Evolutionary conservation across 306 rosid genomes (phyloP), one percentile per base, ranked within the genome.

Genomic region (Prunus davidiana): DNA sequence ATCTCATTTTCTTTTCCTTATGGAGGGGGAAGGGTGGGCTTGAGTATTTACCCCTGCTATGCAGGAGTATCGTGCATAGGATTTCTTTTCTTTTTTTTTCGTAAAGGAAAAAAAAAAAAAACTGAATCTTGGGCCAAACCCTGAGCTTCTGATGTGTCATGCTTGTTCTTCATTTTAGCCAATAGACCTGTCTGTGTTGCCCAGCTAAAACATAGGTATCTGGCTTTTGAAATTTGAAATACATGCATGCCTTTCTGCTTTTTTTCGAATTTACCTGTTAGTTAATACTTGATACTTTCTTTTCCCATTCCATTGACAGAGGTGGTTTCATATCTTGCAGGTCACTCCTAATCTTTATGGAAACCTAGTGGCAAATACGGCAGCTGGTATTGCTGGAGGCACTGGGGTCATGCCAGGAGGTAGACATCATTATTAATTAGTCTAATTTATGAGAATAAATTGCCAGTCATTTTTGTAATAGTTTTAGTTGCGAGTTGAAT

Each of bases 401-500:
- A 94, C 98, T 5, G 98, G 98, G 61, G 95, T 94, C 85, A 94
- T 94, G 98, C 98, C 97, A 0, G 98, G 97, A 88, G 98, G 98
- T 93, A 87, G 50, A 41, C 32, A 45, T 45, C 7, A 3, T 24
- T 64, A 11, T 25, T 24, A 49, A 61, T 9, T 67, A 28, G 14
- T 54, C 2, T 52, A 15, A 18, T 78, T 56, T 14, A 41, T 43
- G 45, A 9, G 8, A 49, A 16, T 8, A 24, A 45, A 24, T 19
- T 28, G 1, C 30, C 8, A 3, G 32, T 18, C 16, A 73, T 10
- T 60, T 27, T 1, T 32, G 9, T 3, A 49, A 15, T 38, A 24
- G 0, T 52, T 25, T 16, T 20, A 9, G 11, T 28, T 10, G 8
- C 32, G 13, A 54, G 22, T 30, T 50, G 38, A 20, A 20, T 11